These are phyloP conservation scores for Flaveria linearis DNA, from an alignment of 129 eudicot species.

Conservation along the genomic window DNA sequence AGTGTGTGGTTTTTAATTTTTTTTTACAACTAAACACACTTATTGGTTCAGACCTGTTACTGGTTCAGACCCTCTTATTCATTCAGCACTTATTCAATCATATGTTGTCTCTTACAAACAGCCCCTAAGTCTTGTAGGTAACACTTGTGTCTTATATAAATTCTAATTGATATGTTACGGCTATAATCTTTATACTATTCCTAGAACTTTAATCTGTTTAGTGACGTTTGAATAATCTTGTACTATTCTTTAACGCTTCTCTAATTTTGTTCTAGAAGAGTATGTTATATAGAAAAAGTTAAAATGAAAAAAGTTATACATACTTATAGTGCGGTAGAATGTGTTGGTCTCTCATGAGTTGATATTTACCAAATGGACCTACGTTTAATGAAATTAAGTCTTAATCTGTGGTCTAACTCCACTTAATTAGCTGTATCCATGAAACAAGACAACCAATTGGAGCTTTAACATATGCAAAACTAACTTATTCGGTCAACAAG, in stretches of 20 bases:
- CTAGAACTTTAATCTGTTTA: neutral
- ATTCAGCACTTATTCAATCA: too few relatives aligned
- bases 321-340: neutral
- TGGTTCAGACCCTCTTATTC: too few relatives aligned
- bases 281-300: neutral
- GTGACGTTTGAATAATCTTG: neutral
- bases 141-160: neutral
- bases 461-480: conserved; percentile 1
- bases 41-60: too few relatives aligned
- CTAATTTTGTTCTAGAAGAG: neutral
- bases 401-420: conserved; percentile 21
- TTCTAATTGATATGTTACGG: neutral
- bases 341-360: neutral
- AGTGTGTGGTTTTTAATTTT: too few relatives aligned
- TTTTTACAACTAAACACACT: too few relatives aligned
- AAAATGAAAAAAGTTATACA: neutral
- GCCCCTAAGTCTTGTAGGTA: too few relatives aligned
- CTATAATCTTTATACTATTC: too few relatives aligned
- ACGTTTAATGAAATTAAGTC: neutral
- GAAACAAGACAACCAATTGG: conserved; percentile 5
- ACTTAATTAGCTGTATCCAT: conserved; percentile 14
- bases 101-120: too few relatives aligned
- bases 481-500: conserved; percentile 14
- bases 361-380: conserved; percentile 2
- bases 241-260: neutral